Base-by-base conservation (phyloP, 345 rosid species). In the Euphorbia peplus region DNA sequence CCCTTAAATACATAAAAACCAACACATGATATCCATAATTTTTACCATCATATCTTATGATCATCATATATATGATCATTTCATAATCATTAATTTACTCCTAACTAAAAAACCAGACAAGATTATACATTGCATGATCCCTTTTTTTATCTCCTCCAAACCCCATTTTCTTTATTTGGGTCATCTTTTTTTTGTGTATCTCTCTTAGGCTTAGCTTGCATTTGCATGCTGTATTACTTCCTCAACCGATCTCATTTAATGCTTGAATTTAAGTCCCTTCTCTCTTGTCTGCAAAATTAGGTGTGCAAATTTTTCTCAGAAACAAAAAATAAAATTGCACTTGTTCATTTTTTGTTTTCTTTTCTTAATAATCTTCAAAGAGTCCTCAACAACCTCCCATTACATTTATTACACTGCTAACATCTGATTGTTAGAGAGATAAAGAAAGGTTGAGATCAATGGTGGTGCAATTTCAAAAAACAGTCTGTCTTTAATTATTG, bases 161-260 rank as follows among this genome's bases (percentile, higher is more conserved):
- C 4, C 19, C 24, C 48, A n/a, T n/a, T n/a, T n/a, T n/a, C n/a
- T n/a, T 48, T 48, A 47, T 4, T 32, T 64, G 26, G 44, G 11
- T 35, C 30, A 48, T n/a, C 11, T 47, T 47, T 28, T 52, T 60
- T 30, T 6, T 58, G 68, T 62, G 6, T 60, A 2, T 58, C 59
- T 56, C 0, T 15, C 53, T 81, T 62, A 66, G 25, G 14, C 50
- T 44, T 44, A 30, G 14, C n/a, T 32, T 32, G 4, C 3, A 32
- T 32, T 30, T 30, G 35, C 51, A 29, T 21, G 13, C 68, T 55
- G 22, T 48, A 30, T 60, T 61, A 75, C 62, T 72, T 85, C 79
- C 90, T 86, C 96, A 91, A 85, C 97, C 71, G 84, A 87, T 81
- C 81, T n/a, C 90, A 87, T 87, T 91, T 63, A 89, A 83, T 83